Base-by-base conservation (phyloP, 169 alveolate genomes). In the Eimeria sp. region DNA sequence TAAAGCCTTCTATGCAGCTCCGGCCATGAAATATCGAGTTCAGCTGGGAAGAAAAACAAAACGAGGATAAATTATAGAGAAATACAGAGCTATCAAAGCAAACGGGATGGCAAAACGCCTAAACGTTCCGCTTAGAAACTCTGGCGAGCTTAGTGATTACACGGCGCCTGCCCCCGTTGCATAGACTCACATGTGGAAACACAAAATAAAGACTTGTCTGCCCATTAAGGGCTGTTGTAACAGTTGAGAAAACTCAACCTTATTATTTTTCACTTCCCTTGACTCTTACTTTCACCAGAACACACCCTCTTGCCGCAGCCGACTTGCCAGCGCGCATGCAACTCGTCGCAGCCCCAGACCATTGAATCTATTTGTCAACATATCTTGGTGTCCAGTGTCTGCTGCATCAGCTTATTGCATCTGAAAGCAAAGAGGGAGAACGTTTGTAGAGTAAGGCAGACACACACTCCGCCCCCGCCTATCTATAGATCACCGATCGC, bases 281-380 rank as follows among this genome's bases (percentile, higher is more conserved):
- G 7, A 30, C 54, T 30, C 22, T 45, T 45, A 16, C 11, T 40
- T 0, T 40, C 58, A 14, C n/a, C n/a, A 16, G 57, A 73, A 40
- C 84, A 45, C 84, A 40, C n/a, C 84, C 84, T 45, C 40, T n/a
- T 54, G 70, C 89, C 58, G 89, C 89, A 9, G 89, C 58, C 89
- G 89, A 47, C 89, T 14, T 27, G 70, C 18, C 45, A 20, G 45
- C 5, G 65, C 63, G 67, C 61, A 80, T 80, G 89, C 89, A 80
- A 47, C 40, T 80, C 63, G 89, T 80, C 89, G 89, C 89, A 80
- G 89, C 89, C 89, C 65, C 89, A 18, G 40, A 80, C 34, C 63
- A 40, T 49, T 25, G 47, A 51, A 47, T 80, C 47, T 76, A 65
- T 13, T n/a, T 4, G 6, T 6, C 14, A 5, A 25, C 40, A 65